These are phyloP conservation scores for Esteya vermicola DNA, from an alignment of 2,329 filamentous ascomycete genomes.

Conservation along the genomic window DNA sequence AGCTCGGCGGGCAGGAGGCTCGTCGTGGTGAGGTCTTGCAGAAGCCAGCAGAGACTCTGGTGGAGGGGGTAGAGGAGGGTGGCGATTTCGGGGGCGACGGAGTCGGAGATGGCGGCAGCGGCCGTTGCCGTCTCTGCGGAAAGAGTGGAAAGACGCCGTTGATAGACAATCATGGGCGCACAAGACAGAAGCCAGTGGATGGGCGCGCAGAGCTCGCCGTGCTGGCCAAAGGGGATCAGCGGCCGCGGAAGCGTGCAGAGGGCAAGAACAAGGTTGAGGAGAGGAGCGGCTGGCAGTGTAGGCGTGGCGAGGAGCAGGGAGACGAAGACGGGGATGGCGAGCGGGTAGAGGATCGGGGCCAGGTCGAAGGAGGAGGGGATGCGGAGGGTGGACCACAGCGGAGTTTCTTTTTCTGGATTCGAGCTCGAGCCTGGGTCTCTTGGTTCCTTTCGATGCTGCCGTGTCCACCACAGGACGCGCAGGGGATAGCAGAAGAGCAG, in stretches of 20 bases:
- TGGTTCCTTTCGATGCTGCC: not conserved
- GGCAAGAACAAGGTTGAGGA: constrained; percentile 59
- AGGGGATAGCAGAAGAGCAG: constrained; percentile 44
- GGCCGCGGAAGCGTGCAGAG: constrained; percentile 62
- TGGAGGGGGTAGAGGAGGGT: constrained; percentile 63
- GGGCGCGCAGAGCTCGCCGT: constrained; percentile 42
- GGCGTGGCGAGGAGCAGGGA: constrained; percentile 57
- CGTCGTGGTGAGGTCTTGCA: constrained; percentile 75
- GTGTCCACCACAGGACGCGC: constrained; percentile 36
- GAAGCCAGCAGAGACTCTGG: constrained; percentile 55
- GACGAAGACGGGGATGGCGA: constrained; percentile 60
- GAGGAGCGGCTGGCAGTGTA: constrained; percentile 35
- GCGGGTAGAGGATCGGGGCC: constrained; percentile 78
- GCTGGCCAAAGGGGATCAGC: constrained; percentile 51
- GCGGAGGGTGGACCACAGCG: constrained; percentile 16
- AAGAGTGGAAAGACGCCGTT: no score
- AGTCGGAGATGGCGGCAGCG: constrained; percentile 13
- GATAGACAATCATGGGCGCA: constrained; percentile 45
- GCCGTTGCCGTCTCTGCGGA: constrained; percentile 14
- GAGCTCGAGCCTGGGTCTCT: not conserved
- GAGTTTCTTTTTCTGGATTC: no score
- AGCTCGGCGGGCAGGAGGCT: constrained; percentile 79
- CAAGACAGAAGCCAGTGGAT: constrained; percentile 71
- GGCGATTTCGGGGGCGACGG: constrained; percentile 16
- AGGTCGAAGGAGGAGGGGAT: constrained; percentile 77